Conservation (phyloP, 2,329 filamentous ascomycete species). For the Ceratocystis destructans region DNA sequence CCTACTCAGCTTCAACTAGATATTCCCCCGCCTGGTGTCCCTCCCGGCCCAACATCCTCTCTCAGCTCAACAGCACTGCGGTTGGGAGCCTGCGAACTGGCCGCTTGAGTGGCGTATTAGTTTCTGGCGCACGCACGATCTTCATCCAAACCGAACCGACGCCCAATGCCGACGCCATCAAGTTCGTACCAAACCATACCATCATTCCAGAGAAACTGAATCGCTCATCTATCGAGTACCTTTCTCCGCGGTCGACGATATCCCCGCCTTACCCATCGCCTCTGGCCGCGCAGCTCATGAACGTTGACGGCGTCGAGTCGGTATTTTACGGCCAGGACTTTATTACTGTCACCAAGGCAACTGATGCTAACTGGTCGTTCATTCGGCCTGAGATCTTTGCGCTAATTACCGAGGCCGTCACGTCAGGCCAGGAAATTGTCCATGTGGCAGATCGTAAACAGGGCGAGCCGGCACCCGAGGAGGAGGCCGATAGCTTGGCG, state of each 20-base stretch:
- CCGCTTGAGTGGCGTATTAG: constrained; percentile 20
- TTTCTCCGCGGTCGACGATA: constrained; percentile 76
- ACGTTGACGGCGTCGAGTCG: constrained; percentile 84
- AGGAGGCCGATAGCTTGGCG: constrained; percentile 56
- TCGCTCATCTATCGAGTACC: constrained; percentile 78
- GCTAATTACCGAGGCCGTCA: constrained; percentile 84
- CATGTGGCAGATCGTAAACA: constrained; percentile 51
- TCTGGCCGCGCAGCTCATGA: constrained; percentile 78
- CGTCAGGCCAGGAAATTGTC: constrained; percentile 68
- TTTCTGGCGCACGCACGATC: constrained; percentile 51
- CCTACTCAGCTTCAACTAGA: not conserved
- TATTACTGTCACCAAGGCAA: constrained; percentile 88
- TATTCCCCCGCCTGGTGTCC: constrained; percentile 11
- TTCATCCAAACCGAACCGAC: constrained; percentile 97
- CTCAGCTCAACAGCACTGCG: constrained; percentile 13
- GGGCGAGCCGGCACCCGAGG: constrained; percentile 29
- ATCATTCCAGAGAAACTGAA: constrained; percentile 63
- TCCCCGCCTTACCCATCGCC: constrained; percentile 81
- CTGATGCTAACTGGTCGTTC: constrained; percentile 82
- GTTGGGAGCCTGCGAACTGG: constrained; percentile 16
- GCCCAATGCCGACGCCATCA: constrained; percentile 88
- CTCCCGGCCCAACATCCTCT: constrained; percentile 19
- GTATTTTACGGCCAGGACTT: constrained; percentile 93
- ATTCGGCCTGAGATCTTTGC: constrained; percentile 92
- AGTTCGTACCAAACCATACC: constrained; percentile 84